Conservation (phyloP, 2,329 filamentous ascomycete genomes). For the Aphanocladium album region DNA sequence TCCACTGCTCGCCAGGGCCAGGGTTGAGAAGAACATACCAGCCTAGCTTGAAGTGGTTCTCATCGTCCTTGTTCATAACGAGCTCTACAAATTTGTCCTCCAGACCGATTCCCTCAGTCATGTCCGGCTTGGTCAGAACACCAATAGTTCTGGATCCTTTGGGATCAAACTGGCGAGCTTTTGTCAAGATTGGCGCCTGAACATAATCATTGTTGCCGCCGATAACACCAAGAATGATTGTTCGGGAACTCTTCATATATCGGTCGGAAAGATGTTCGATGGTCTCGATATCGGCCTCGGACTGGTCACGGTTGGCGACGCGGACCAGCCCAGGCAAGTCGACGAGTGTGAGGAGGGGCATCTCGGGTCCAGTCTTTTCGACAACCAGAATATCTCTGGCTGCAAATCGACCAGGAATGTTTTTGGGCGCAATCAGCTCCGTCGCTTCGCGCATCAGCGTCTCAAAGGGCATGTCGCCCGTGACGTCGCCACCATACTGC, state of each 20-base stretch:
- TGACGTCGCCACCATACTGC: conserved; percentile 44
- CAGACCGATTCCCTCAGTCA: conserved; percentile 47
- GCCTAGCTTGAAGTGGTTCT: conserved; percentile 47
- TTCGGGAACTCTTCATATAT: conserved; percentile 52
- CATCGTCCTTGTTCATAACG: conserved; percentile 44
- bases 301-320: conserved; percentile 49
- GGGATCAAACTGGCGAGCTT: conserved; percentile 46
- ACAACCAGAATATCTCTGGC: conserved; percentile 52
- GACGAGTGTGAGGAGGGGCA: conserved; percentile 56
- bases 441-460: conserved; percentile 47
- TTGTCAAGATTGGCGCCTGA: conserved; percentile 46
- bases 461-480: conserved; percentile 42
- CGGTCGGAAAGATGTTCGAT: conserved; percentile 47
- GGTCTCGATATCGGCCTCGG: conserved; percentile 45
- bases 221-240: conserved; percentile 51
- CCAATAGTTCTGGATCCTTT: conserved; percentile 45
- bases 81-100: conserved; percentile 52
- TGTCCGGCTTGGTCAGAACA: conserved; percentile 48
- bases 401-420: conserved; percentile 45
- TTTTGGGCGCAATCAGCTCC: conserved; percentile 46
- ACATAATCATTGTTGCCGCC: conserved; percentile 52
- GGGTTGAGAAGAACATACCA: conserved; percentile 50
- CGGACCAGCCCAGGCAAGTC: conserved; percentile 56
- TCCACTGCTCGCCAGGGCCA: conserved; percentile 42
- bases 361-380: conserved; percentile 53